These are phyloP conservation scores for Claviceps sorghi DNA, from an alignment of 2,329 filamentous ascomycete genomes.

Conservation along the genomic window DNA sequence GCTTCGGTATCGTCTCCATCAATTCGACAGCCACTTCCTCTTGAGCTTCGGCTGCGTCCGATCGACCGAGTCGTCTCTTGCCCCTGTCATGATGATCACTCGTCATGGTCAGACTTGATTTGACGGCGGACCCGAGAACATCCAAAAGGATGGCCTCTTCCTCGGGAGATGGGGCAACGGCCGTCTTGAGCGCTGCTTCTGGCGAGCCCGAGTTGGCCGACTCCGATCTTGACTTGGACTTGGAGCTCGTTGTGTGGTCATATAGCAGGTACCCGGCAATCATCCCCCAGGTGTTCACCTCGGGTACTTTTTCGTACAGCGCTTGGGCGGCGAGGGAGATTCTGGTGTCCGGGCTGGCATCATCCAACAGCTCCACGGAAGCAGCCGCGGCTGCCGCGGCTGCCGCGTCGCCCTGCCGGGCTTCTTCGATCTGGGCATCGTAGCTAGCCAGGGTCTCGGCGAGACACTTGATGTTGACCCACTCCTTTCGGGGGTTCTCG, in stretches of 20 bases:
- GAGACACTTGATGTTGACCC: conserved; percentile 85
- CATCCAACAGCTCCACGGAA: conserved; percentile 42
- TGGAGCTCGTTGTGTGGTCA: conserved; percentile 62
- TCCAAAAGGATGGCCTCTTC: conserved; percentile 82
- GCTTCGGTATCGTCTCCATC: conserved; percentile 62
- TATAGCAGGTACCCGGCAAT: conserved; percentile 82
- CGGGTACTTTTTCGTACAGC: conserved; percentile 67
- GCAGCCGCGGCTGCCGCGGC: conserved; percentile 29
- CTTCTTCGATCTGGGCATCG: conserved; percentile 52
- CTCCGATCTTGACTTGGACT: conserved; percentile 34
- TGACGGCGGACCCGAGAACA: conserved; percentile 70
- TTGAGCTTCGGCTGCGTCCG: conserved; percentile 54
- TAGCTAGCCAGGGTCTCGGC: conserved; percentile 73
- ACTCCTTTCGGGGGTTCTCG: conserved; percentile 61
- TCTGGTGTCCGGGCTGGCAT: conserved; percentile 58
- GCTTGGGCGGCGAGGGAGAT: conserved; percentile 76
- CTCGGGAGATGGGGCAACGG: conserved; percentile 55
- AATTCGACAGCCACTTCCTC: conserved; percentile 69
- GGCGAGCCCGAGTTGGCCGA: conserved; percentile 34
- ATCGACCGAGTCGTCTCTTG: conserved; percentile 42
- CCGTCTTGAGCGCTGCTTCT: conserved; percentile 50
- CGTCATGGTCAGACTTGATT: conserved; percentile 51
- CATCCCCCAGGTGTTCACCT: conserved; percentile 75
- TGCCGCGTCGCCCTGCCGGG: conserved; percentile 30
- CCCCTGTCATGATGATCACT: conserved; percentile 49